Evolutionary conservation across 2,329 filamentous ascomycete species (phyloP).

Genomic region (Colletotrichum sp.): DNA sequence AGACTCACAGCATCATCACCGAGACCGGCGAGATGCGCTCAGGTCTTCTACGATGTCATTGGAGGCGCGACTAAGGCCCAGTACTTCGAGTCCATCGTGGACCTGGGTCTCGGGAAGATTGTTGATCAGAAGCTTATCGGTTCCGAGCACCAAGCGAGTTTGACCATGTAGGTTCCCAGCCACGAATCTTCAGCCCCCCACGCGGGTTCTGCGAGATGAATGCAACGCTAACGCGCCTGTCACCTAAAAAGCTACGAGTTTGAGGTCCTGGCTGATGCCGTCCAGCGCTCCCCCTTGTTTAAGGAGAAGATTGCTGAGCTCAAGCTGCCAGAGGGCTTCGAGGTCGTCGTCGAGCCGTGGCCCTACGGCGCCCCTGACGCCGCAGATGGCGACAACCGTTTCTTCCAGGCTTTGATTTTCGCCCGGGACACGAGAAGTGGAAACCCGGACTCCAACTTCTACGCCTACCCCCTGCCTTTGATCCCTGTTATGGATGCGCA

Average conservation of each 20-base stretch:
- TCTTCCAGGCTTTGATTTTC: conserved; percentile 39
- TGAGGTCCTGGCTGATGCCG: conserved; percentile 34
- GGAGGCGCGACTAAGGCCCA: conserved; percentile 25
- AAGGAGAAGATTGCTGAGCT: conserved; percentile 33
- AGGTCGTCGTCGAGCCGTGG: conserved; percentile 50
- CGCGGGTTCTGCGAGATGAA: not conserved
- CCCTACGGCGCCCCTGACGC: conserved; percentile 33
- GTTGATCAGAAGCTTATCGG: conserved; percentile 30
- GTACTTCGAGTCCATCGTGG: conserved; percentile 40
- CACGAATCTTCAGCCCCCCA: not conserved
- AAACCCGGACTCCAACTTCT: conserved; percentile 52
- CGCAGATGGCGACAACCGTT: conserved; percentile 31
- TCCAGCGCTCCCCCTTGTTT: conserved; percentile 32
- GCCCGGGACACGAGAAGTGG: conserved; percentile 31
- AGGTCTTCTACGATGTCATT: conserved; percentile 39
- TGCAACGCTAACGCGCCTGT: not conserved
- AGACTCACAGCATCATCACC: conserved; percentile 27
- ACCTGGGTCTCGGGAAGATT: conserved; percentile 30
- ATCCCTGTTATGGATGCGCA: conserved; percentile 44
- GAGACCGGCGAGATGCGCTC: conserved; percentile 39
- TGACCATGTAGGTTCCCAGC: conserved; percentile 30
- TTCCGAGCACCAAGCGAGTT: conserved; percentile 31
- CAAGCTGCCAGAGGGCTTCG: conserved; percentile 33
- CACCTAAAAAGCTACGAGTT: conserved; percentile 32
- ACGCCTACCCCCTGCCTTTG: conserved; percentile 51